Evolutionary conservation across 2,329 filamentous ascomycete genomes (phyloP), one percentile per base, ranked within the genome.

Genomic region (Colletotrichum graminicola): DNA sequence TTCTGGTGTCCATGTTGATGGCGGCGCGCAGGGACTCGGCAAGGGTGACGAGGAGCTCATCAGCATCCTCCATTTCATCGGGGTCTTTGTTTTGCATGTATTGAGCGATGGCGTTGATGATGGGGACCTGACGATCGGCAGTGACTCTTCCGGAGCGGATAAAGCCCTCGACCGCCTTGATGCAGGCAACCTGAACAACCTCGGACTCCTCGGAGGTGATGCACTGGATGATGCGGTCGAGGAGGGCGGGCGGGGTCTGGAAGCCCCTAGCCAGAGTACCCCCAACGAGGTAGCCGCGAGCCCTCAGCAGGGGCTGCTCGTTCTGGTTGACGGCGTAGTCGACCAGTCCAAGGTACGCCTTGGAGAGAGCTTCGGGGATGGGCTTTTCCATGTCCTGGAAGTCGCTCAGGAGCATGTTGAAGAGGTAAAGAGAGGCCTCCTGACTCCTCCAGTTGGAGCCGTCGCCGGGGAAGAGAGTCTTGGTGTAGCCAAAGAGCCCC

Each of bases 11-110:
- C 66, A 97, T 88, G 75, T 92, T 87, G 76, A 98, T 96, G 36
- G 93, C 92, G 76, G 94, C 91, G 62, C 94, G 90, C 4, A 98
- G 85, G 0, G 95, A 93, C 81, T 98, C 94, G 7, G 95, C 93
- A 41, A 99, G 85, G 0, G 95, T 95, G 18, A 97, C 93, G 75
- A 98, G 90, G 66, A 98, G 88, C 80, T 99, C 96, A 75, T 98
- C 95, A 14, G 93, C 93, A 73, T 98, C 95, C 66, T 93, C 91
- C 59, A 97, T 88, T 23, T 98, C 95, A 63, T 89, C 89, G 60
- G 96, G 86, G 77, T 98, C 94, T 79, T 95, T 94, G 21, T 88
- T 85, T 55, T 91, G 88, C 75, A 98, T 88, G 81, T 95, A 99
- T 45, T 92, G 85, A 62, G 90, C 88, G 73, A 93, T 88, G 14